Percentiles rank a stretch among this genome's conserved stretches.
phyloP scores from a whole-genome alignment of 2,329 filamentous ascomycete genomes.

The Exophiala phaeomuriformis region DNA sequence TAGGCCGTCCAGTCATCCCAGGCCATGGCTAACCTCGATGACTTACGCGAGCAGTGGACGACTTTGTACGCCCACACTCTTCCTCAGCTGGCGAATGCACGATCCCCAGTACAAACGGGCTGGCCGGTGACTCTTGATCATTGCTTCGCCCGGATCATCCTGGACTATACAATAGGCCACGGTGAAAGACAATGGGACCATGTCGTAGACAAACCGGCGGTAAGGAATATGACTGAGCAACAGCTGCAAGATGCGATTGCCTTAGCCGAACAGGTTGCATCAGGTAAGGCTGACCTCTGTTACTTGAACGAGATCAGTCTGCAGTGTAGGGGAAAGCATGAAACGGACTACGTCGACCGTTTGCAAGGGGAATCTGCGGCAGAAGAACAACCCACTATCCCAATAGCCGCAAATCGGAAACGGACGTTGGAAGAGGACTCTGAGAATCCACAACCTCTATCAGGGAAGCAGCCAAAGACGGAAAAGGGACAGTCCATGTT shows the following conservation, averaged over 20 bases:
- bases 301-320: conserved; percentile 38
- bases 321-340: conserved; percentile 33
- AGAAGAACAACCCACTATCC: background rate
- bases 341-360: conserved; percentile 18
- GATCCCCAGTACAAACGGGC: conserved; percentile 29
- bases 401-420: background rate
- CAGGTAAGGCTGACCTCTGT: conserved; percentile 34
- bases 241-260: conserved; percentile 36
- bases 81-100: conserved; percentile 23
- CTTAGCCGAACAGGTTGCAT: conserved; percentile 34
- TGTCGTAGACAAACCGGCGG: conserved; percentile 38
- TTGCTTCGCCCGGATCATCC: conserved; percentile 28
- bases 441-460: background rate
- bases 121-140: conserved; percentile 37
- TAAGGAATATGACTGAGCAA: conserved; percentile 37
- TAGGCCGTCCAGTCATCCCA: background rate
- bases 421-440: background rate
- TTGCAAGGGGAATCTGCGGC: background rate
- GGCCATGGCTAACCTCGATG: conserved; percentile 12
- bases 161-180: conserved; percentile 36
- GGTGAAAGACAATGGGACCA: conserved; percentile 39
- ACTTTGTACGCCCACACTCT: conserved; percentile 26
- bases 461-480: background rate
- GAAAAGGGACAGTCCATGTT: conserved; percentile 18
- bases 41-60: conserved; percentile 22